A percentile compares a stretch with the other conserved stretches of the same genome.
phyloP scores from a whole-genome alignment of 2,329 filamentous ascomycete species.

The Hypoxylon sp. region DNA sequence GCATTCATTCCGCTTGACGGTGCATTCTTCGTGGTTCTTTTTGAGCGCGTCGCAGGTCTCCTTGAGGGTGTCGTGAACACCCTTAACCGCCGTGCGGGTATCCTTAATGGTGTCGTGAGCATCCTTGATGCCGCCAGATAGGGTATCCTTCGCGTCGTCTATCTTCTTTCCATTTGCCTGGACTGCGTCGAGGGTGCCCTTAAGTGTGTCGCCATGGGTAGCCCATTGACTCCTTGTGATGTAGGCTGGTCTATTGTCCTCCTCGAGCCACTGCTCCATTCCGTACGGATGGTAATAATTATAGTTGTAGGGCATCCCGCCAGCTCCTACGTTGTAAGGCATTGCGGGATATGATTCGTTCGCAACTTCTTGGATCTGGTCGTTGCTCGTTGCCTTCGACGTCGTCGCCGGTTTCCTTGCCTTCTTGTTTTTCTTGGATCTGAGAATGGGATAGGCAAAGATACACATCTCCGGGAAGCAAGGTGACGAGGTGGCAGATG shows the following conservation, averaged over 20 bases:
- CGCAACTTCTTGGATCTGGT: constrained; percentile 9
- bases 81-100: constrained; percentile 35
- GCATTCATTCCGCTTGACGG: constrained; percentile 40
- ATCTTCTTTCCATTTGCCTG: constrained; percentile 38
- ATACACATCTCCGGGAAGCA: constrained; percentile 36
- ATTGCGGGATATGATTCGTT: constrained; percentile 4
- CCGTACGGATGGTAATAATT: constrained; percentile 18
- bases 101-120: constrained; percentile 27
- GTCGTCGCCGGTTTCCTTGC: constrained; percentile 18
- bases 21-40: constrained; percentile 37
- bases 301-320: constrained; percentile 14
- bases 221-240: constrained; percentile 41
- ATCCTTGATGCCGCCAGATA: constrained; percentile 23
- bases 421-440: constrained; percentile 28
- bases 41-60: constrained; percentile 39
- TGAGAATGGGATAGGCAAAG: constrained; percentile 30
- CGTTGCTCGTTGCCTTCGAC: constrained; percentile 10
- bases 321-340: not conserved
- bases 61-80: constrained; percentile 37
- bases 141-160: constrained; percentile 37
- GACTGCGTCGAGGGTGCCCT: constrained; percentile 27
- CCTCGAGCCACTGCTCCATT: constrained; percentile 29
- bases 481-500: not conserved
- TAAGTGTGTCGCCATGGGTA: constrained; percentile 36
- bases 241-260: constrained; percentile 33